Conservation (phyloP, 306 rosid species). For the Phaseolus lunatus region DNA sequence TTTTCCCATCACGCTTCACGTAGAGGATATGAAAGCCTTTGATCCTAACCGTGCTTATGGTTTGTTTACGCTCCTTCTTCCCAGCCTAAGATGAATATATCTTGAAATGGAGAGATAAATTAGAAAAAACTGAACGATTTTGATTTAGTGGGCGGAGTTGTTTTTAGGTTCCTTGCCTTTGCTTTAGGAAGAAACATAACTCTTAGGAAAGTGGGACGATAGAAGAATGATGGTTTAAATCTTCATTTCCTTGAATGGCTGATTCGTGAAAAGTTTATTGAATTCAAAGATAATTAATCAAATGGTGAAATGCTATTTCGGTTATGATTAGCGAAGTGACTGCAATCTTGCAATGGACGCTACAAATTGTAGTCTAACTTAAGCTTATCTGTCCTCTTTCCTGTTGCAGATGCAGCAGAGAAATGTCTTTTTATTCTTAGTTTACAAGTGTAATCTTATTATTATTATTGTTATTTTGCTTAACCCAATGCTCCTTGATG, state of each 20-base stretch:
- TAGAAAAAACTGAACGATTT: background rate
- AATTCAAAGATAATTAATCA: background rate
- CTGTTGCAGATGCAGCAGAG: slow-evolving; percentile 10
- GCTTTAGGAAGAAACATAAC: slow-evolving; percentile 15
- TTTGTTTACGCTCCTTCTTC: slow-evolving; percentile 38
- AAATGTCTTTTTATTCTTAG: slow-evolving; percentile 32
- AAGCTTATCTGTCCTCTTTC: background rate
- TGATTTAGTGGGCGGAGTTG: background rate
- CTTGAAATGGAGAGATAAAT: slow-evolving; percentile 4
- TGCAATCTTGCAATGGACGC: background rate
- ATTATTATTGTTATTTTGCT: background rate
- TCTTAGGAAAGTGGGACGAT: slow-evolving; percentile 24
- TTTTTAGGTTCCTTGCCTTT: slow-evolving; percentile 25
- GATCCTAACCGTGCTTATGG: slow-evolving; percentile 84
- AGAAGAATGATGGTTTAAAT: slow-evolving; percentile 15
- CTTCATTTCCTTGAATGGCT: background rate
- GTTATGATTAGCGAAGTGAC: slow-evolving; percentile 1
- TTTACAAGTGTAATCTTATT: background rate
- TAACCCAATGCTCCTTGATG: background rate
- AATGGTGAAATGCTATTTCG: background rate
- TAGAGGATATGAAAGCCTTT: slow-evolving; percentile 79
- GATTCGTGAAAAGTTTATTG: slow-evolving; percentile 10
- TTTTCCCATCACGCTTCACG: slow-evolving; percentile 81
- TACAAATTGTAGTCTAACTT: background rate
- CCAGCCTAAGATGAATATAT: background rate